Percentiles rank a stretch among this genome's conserved stretches.
phyloP scores from a whole-genome alignment of 1,284 basidiomycete genomes.

The Ustilago trichophora region DNA sequence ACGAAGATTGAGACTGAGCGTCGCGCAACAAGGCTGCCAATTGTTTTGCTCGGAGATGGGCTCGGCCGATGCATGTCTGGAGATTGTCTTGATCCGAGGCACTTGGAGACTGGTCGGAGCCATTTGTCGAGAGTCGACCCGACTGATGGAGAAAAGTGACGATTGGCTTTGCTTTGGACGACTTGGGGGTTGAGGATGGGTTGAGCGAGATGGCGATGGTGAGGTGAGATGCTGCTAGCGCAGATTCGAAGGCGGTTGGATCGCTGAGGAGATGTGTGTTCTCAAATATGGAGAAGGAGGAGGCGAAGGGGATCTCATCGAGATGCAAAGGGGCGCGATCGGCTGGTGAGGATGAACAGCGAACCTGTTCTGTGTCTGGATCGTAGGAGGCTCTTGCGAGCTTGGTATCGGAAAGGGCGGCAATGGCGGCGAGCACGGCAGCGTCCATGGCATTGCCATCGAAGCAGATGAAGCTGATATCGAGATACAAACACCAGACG shows the following conservation, averaged over 20 bases:
- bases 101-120: not conserved
- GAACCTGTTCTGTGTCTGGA: conserved; percentile 74
- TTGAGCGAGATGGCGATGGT: conserved; percentile 42
- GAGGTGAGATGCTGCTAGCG: conserved; percentile 71
- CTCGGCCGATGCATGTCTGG: conserved; percentile 30
- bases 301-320: conserved; percentile 72
- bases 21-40: conserved; percentile 13
- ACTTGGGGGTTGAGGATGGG: conserved; percentile 1
- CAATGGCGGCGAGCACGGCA: conserved; percentile 83
- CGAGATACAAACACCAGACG: conserved; percentile 91
- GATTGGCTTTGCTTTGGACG: conserved; percentile 8
- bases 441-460: conserved; percentile 96
- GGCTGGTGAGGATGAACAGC: conserved; percentile 73
- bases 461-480: conserved; percentile 93
- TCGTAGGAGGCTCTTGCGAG: conserved; percentile 79
- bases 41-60: conserved; percentile 16
- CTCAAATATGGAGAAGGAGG: conserved; percentile 82
- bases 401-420: conserved; percentile 77
- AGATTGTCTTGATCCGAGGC: conserved; percentile 32
- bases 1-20: conserved; percentile 10
- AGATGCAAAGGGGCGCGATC: conserved; percentile 70
- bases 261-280: conserved; percentile 80
- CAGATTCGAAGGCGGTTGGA: conserved; percentile 88
- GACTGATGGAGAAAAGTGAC: conserved; percentile 36
- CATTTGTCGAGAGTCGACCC: conserved; percentile 21